Conservation (phyloP, 2,329 filamentous ascomycete genomes). For the Talaromyces sp. region DNA sequence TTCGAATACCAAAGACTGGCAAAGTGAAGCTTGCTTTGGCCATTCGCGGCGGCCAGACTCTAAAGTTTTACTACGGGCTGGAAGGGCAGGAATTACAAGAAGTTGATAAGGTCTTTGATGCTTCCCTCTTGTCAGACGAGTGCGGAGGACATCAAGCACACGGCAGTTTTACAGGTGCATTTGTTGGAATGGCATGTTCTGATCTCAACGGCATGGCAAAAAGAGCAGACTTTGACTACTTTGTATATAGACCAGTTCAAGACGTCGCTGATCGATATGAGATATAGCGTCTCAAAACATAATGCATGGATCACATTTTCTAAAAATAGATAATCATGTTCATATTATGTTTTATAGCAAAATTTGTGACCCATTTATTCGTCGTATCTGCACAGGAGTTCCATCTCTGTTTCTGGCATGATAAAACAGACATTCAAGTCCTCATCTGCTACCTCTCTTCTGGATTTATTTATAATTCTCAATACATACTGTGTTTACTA, state of each 20-base stretch:
- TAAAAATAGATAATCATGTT: neutral
- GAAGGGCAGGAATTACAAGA: slow-evolving; percentile 15
- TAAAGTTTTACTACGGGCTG: slow-evolving; percentile 15
- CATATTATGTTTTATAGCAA: neutral
- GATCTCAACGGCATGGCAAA: slow-evolving; percentile 16
- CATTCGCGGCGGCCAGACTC: slow-evolving; percentile 14
- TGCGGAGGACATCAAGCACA: slow-evolving; percentile 17
- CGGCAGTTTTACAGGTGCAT: slow-evolving; percentile 17
- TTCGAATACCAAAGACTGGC: slow-evolving; percentile 12
- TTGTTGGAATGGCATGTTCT: slow-evolving; percentile 18
- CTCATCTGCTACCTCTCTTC: neutral
- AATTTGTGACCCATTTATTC: neutral
- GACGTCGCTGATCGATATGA: slow-evolving; percentile 15
- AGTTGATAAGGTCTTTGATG: slow-evolving; percentile 13
- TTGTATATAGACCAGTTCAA: slow-evolving; percentile 16
- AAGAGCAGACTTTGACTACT: slow-evolving; percentile 13
- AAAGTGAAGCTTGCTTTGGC: slow-evolving; percentile 17
- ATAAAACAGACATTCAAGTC: neutral
- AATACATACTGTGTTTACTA: neutral
- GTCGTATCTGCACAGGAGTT: neutral
- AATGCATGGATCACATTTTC: too few relatives aligned
- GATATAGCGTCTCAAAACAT: too few relatives aligned
- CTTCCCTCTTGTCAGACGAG: slow-evolving; percentile 15
- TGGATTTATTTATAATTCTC: too few relatives aligned
- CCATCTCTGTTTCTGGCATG: neutral